These are phyloP conservation scores for Saccharomyces hybrid DNA, from an alignment of 1,139 yeast genomes.

Conservation along the genomic window DNA sequence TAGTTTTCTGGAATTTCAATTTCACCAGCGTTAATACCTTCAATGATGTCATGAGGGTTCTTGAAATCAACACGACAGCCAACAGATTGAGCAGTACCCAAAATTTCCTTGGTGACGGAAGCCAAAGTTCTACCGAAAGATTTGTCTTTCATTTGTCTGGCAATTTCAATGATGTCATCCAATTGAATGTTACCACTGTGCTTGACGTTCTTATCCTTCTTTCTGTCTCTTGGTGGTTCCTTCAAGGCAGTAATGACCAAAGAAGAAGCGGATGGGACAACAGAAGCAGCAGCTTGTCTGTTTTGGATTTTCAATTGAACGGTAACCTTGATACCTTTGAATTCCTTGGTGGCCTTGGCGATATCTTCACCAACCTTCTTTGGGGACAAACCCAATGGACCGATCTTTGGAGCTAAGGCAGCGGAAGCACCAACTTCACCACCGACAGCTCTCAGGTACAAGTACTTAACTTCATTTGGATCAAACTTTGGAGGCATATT, in stretches of 20 bases:
- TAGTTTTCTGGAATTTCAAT: conserved; percentile 91
- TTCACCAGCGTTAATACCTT: conserved; percentile 97
- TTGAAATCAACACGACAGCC: conserved; percentile 99
- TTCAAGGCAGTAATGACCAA: conserved; percentile 98
- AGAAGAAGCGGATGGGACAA: conserved; percentile 99
- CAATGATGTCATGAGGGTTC: conserved; percentile 98
- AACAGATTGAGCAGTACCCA: conserved; percentile 99
- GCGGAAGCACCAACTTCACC: conserved; percentile 99
- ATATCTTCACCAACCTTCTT: conserved; percentile 99
- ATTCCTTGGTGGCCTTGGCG: conserved; percentile 98
- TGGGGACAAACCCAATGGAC: conserved; percentile 99
- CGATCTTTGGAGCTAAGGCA: conserved; percentile 99
- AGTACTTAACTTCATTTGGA: conserved; percentile 96
- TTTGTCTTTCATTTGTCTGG: conserved; percentile 96
- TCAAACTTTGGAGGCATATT: conserved; percentile 94
- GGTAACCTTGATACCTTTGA: conserved; percentile 99
- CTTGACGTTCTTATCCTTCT: conserved; percentile 99
- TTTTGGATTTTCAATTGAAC: conserved; percentile 98
- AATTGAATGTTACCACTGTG: conserved; percentile 98
- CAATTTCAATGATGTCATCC: conserved; percentile 94
- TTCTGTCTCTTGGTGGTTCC: conserved; percentile 99
- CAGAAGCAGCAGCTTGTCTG: conserved; percentile 99
- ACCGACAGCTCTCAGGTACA: conserved; percentile 99
- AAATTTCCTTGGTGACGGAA: conserved; percentile 96
- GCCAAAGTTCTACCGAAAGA: conserved; percentile 97